Evolutionary conservation across 2,329 filamentous ascomycete genomes (phyloP).

Genomic region (Fusarium dlaminii): DNA sequence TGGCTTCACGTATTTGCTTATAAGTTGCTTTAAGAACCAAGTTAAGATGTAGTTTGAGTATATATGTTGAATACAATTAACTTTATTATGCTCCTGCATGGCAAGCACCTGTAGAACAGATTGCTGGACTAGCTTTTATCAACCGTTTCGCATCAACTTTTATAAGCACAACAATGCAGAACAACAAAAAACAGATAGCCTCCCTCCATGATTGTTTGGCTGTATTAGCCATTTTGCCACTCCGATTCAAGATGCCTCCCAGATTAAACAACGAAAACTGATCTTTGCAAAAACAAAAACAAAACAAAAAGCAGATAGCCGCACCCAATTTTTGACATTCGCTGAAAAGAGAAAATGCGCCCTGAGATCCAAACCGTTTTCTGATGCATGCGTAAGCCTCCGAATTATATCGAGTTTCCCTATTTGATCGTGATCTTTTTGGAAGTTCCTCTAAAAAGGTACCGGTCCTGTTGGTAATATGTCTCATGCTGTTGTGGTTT

Average conservation of each 20-base stretch:
- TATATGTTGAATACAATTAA: slow-evolving; percentile 28
- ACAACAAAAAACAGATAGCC: slow-evolving; percentile 15
- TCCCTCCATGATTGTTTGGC: slow-evolving; percentile 19
- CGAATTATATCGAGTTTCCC: slow-evolving; percentile 9
- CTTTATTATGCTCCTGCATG: slow-evolving; percentile 4
- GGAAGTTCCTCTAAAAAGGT: slow-evolving; percentile 13
- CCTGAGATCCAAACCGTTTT: slow-evolving; percentile 26
- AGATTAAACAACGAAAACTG: slow-evolving; percentile 8
- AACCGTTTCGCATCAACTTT: slow-evolving; percentile 7
- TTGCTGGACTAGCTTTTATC: neutral
- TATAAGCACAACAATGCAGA: neutral
- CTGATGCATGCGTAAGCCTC: slow-evolving; percentile 27
- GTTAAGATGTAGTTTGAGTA: neutral
- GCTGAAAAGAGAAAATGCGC: slow-evolving; percentile 26
- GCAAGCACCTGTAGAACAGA: neutral
- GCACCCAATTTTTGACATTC: slow-evolving; percentile 27
- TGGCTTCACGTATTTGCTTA: neutral
- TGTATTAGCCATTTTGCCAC: slow-evolving; percentile 15
- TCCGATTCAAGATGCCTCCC: slow-evolving; percentile 4
- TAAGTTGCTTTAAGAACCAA: neutral
- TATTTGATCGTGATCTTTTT: slow-evolving; percentile 1
- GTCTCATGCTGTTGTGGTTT: slow-evolving; percentile 4
- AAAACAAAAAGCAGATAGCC: slow-evolving; percentile 29
- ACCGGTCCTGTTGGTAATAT: slow-evolving; percentile 22
- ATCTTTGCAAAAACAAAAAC: neutral